Percentiles rank a stretch among this genome's conserved stretches.
phyloP scores from a whole-genome alignment of 2,329 filamentous ascomycete species.

The Pestalotiopsis sp. region DNA sequence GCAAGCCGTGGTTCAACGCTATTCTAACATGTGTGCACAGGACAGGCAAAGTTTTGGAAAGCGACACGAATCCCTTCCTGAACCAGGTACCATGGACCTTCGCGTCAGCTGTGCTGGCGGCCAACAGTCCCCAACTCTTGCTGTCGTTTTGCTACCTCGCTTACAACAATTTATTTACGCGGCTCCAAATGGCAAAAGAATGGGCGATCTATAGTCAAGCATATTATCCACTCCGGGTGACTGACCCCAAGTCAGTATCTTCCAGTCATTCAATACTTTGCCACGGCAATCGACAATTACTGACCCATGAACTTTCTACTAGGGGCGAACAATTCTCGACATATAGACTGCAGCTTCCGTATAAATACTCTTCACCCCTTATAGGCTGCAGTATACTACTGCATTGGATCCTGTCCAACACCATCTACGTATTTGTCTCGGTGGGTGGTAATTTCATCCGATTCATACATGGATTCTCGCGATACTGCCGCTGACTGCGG shows the following conservation, averaged over 20 bases:
- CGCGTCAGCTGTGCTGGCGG: constrained; percentile 19
- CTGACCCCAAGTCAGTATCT: constrained; percentile 21
- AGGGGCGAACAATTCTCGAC: constrained; percentile 32
- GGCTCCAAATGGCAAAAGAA: constrained; percentile 42
- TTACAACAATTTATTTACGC: constrained; percentile 41
- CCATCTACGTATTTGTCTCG: constrained; percentile 35
- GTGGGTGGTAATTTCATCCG: constrained; percentile 19
- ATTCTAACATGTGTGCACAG: background rate
- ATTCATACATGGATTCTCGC: background rate
- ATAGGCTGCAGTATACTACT: constrained; percentile 33
- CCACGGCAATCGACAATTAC: background rate
- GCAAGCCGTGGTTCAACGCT: background rate
- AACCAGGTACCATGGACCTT: constrained; percentile 6
- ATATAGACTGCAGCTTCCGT: constrained; percentile 42
- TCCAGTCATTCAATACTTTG: no score
- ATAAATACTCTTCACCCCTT: constrained; percentile 39
- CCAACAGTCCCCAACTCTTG: constrained; percentile 41
- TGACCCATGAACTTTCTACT: background rate
- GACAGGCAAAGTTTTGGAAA: background rate
- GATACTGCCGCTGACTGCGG: no score
- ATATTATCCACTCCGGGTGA: constrained; percentile 36
- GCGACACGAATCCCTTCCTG: constrained; percentile 8
- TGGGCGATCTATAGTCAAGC: constrained; percentile 36
- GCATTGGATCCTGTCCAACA: constrained; percentile 45
- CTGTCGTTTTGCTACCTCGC: constrained; percentile 41